phyloP scores from a whole-genome alignment of 2,329 filamentous ascomycete species.

The Aureobasidium mangrovei region DNA sequence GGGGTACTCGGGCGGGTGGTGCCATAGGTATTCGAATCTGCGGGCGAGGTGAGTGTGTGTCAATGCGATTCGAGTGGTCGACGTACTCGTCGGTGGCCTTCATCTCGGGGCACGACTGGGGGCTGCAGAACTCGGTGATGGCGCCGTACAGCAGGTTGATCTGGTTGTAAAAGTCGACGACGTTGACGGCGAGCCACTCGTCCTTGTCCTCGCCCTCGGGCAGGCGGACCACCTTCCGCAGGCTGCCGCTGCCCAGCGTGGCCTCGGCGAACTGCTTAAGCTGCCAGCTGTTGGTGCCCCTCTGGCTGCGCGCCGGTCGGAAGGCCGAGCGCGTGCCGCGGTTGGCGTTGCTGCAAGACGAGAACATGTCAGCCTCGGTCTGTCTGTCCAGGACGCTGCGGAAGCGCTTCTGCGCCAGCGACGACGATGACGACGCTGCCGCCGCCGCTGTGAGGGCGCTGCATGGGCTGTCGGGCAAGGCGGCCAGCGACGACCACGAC shows the following conservation, averaged over 20 bases:
- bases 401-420: constrained; percentile 26
- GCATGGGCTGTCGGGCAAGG: constrained; percentile 23
- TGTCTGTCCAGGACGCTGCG: constrained; percentile 15
- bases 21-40: constrained; percentile 98
- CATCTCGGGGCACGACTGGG: constrained; percentile 96
- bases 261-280: constrained; percentile 97
- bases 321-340: constrained; percentile 82
- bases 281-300: constrained; percentile 86
- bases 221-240: constrained; percentile 92
- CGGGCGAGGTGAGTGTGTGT: background rate
- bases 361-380: constrained; percentile 29
- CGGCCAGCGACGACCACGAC: constrained; percentile 28
- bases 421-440: constrained; percentile 20
- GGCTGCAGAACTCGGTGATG: constrained; percentile 98
- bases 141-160: constrained; percentile 98
- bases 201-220: constrained; percentile 96
- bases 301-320: constrained; percentile 73
- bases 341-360: constrained; percentile 32
- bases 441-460: background rate
- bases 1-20: constrained; percentile 89
- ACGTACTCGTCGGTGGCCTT: constrained; percentile 96
- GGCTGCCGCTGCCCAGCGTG: constrained; percentile 84
- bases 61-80: background rate
- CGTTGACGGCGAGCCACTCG: constrained; percentile 97
- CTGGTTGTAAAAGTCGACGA: constrained; percentile 99